phyloP scores from a whole-genome alignment of 768 basidiomycete species.

The Mycena filopes region DNA sequence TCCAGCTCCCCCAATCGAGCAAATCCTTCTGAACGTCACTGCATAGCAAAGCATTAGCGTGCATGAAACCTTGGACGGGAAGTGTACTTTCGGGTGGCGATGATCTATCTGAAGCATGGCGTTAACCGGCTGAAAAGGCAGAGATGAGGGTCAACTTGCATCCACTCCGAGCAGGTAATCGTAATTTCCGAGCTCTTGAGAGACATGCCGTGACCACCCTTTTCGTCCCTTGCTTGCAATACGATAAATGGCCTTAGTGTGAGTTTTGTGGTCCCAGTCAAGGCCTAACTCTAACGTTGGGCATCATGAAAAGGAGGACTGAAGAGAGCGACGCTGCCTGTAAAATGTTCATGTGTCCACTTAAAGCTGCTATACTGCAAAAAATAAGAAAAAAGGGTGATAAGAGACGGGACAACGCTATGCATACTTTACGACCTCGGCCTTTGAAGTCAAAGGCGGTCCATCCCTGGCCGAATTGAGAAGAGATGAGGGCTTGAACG shows the following conservation, averaged over 20 bases:
- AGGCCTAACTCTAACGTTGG: constrained; percentile 56
- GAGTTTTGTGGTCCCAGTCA: constrained; percentile 83
- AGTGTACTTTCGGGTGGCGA: constrained; percentile 63
- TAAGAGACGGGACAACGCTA: neutral
- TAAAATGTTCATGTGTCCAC: constrained; percentile 86
- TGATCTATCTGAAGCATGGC: constrained; percentile 76
- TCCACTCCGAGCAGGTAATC: constrained; percentile 84
- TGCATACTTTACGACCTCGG: constrained; percentile 71
- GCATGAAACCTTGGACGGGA: neutral
- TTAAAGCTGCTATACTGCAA: constrained; percentile 73
- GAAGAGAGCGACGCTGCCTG: constrained; percentile 57
- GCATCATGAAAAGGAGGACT: neutral
- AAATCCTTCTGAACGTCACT: constrained; percentile 78
- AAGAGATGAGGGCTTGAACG: neutral
- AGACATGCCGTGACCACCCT: constrained; percentile 83
- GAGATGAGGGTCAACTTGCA: constrained; percentile 50
- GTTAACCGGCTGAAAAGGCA: neutral
- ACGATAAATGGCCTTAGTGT: constrained; percentile 73
- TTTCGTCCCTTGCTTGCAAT: constrained; percentile 73
- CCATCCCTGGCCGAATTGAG: constrained; percentile 63
- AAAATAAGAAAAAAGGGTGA: constrained; percentile 5
- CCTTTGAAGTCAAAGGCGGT: constrained; percentile 89
- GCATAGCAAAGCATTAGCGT: neutral
- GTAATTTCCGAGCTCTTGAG: constrained; percentile 88
- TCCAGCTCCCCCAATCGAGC: constrained; percentile 64